Conservation (phyloP, 805 yeast genomes). For the Teunomyces pallodes region DNA sequence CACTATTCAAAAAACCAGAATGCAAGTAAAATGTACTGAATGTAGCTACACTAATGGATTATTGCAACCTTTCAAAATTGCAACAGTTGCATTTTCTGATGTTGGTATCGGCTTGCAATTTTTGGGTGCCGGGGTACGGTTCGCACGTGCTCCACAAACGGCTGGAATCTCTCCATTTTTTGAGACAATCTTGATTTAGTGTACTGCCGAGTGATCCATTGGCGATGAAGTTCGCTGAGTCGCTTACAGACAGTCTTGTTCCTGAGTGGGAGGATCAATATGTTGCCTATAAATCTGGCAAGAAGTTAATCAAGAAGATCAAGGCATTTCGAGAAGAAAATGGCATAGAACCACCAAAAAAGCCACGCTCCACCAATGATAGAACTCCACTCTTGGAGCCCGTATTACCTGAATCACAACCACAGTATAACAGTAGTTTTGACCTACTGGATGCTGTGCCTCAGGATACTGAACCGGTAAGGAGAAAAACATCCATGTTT, state of each 20-base stretch:
- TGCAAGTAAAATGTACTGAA: too few relatives aligned
- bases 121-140: background rate
- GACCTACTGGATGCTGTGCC: background rate
- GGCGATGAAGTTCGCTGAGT: constrained; percentile 67
- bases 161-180: constrained; percentile 1
- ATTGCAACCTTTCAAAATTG: too few relatives aligned
- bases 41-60: too few relatives aligned
- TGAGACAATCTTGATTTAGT: background rate
- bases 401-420: background rate
- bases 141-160: background rate
- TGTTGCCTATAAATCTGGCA: constrained; percentile 65
- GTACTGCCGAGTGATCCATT: background rate
- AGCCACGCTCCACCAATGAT: constrained; percentile 1
- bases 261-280: constrained; percentile 90
- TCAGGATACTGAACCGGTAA: background rate
- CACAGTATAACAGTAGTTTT: background rate
- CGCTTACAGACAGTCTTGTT: constrained; percentile 62
- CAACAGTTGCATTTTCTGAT: too few relatives aligned
- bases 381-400: constrained; percentile 5
- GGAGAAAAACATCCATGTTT: constrained; percentile 20
- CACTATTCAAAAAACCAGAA: too few relatives aligned
- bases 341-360: background rate
- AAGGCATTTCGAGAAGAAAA: constrained; percentile 8
- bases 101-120: background rate
- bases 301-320: constrained; percentile 47